These are phyloP conservation scores for Psilocybe subaeruginosa DNA, from an alignment of 768 basidiomycete species.

Conservation along the genomic window DNA sequence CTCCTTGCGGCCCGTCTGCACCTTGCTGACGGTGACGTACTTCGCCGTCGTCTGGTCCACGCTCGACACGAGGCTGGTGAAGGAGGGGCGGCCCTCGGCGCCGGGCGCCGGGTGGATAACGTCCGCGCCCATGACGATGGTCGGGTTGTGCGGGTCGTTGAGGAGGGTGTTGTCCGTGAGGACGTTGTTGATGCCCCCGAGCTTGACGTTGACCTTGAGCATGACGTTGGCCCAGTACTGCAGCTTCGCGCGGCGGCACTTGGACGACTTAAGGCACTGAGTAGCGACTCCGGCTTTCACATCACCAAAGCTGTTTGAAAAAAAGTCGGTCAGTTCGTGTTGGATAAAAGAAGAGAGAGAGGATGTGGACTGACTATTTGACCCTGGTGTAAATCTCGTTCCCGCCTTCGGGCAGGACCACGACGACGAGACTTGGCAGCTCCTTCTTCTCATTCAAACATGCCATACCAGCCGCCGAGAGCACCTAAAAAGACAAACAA, in stretches of 20 bases:
- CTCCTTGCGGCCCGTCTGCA: slow-evolving; percentile 70
- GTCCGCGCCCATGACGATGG: slow-evolving; percentile 84
- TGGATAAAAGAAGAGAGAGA: too few species aligned
- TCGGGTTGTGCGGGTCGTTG: slow-evolving; percentile 69
- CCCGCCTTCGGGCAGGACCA: slow-evolving; percentile 70
- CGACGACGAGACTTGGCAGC: slow-evolving; percentile 63
- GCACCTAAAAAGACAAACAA: slow-evolving; percentile 30
- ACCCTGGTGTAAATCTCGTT: slow-evolving; percentile 77
- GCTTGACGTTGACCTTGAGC: slow-evolving; percentile 85
- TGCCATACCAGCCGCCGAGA: slow-evolving; percentile 52
- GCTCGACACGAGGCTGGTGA: slow-evolving; percentile 77
- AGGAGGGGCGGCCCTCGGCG: slow-evolving; percentile 75
- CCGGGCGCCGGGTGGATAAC: slow-evolving; percentile 86
- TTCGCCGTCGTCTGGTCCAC: slow-evolving; percentile 75
- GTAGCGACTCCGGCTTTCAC: slow-evolving; percentile 75
- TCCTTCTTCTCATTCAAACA: slow-evolving; percentile 40
- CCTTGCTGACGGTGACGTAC: slow-evolving; percentile 60
- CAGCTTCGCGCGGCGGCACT: slow-evolving; percentile 64
- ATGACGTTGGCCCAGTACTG: slow-evolving; percentile 86
- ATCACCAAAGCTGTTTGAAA: slow-evolving; percentile 63
- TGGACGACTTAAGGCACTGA: slow-evolving; percentile 71
- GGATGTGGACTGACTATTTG: slow-evolving; percentile 66
- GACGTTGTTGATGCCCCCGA: slow-evolving; percentile 80
- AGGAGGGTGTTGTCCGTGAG: slow-evolving; percentile 58
- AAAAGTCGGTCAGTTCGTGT: too few species aligned